phyloP scores from a whole-genome alignment of 1,139 yeast species.

The Kluyveromyces marxianus region DNA sequence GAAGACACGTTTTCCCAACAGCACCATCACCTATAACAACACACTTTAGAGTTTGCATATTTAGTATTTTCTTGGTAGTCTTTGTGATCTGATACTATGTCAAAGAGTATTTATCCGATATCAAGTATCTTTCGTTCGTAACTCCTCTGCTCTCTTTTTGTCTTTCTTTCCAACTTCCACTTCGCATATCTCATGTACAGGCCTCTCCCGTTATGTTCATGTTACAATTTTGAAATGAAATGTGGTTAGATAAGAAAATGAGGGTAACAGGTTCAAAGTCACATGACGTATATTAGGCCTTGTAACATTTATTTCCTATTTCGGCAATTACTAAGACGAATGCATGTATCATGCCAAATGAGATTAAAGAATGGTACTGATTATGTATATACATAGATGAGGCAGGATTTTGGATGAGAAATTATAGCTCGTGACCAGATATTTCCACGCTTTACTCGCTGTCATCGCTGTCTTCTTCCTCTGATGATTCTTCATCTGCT shows the following conservation, averaged over 20 bases:
- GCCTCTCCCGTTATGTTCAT: not conserved
- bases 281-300: not conserved
- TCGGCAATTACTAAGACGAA: too few relatives aligned
- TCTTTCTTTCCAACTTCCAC: not conserved
- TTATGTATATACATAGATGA: too few relatives aligned
- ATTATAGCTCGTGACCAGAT: too few relatives aligned
- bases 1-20: slow-evolving; percentile 86
- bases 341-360: too few relatives aligned
- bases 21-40: slow-evolving; percentile 99
- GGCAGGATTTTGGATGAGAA: too few relatives aligned
- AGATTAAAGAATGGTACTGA: too few relatives aligned
- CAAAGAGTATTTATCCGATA: too few relatives aligned
- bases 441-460: not conserved
- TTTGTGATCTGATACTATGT: not conserved
- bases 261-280: not conserved
- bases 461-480: slow-evolving; percentile 27
- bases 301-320: too few relatives aligned
- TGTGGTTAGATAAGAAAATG: slow-evolving; percentile 1
- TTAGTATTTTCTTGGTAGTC: slow-evolving; percentile 3
- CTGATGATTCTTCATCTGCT: slow-evolving; percentile 73
- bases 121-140: too few relatives aligned
- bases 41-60: slow-evolving; percentile 85
- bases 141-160: not conserved
- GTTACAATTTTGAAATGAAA: not conserved
- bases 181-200: not conserved